Evolutionary conservation across 495 filamentous ascomycete genomes (phyloP).

Genomic region (Diplogelasinospora grovesii): DNA sequence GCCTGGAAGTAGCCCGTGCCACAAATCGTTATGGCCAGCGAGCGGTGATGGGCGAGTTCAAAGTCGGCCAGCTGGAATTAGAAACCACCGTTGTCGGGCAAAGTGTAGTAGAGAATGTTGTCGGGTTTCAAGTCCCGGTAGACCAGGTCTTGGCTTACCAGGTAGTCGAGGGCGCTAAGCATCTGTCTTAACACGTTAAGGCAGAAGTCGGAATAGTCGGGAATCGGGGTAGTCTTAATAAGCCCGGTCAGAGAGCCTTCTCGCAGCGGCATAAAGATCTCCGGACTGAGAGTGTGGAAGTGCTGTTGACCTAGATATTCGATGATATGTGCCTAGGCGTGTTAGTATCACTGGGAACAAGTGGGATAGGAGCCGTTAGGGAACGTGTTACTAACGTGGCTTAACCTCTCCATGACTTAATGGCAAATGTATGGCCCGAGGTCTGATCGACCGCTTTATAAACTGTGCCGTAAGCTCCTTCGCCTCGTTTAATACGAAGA

Average conservation of each 20-base stretch:
- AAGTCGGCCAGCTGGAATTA: conserved; percentile 20
- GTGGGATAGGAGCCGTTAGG: background rate
- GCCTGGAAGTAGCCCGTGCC: conserved; percentile 15
- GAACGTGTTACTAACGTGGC: background rate
- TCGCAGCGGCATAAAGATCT: conserved; percentile 10
- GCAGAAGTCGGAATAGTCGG: background rate
- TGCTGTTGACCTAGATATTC: conserved; percentile 1
- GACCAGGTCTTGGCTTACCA: conserved; percentile 45
- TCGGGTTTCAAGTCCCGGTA: conserved; percentile 70
- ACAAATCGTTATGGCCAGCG: background rate
- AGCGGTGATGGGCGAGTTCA: conserved; percentile 9
- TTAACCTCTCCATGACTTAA: conserved; percentile 15
- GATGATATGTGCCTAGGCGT: conserved; percentile 7
- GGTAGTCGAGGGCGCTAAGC: conserved; percentile 18
- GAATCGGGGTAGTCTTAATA: background rate
- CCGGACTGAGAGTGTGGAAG: background rate
- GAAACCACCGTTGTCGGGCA: background rate
- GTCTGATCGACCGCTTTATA: background rate
- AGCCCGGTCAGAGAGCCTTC: conserved; percentile 1
- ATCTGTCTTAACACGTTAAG: conserved; percentile 13
- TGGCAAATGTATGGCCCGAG: conserved; percentile 1
- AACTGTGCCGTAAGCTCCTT: background rate
- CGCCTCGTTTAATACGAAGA: background rate
- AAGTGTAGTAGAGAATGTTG: conserved; percentile 47
- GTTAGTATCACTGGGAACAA: background rate